A percentile compares a stretch with the other conserved stretches of the same genome.
Evolutionary conservation across 495 filamentous ascomycete species (phyloP).

Genomic region (Glutinoglossum americanum): DNA sequence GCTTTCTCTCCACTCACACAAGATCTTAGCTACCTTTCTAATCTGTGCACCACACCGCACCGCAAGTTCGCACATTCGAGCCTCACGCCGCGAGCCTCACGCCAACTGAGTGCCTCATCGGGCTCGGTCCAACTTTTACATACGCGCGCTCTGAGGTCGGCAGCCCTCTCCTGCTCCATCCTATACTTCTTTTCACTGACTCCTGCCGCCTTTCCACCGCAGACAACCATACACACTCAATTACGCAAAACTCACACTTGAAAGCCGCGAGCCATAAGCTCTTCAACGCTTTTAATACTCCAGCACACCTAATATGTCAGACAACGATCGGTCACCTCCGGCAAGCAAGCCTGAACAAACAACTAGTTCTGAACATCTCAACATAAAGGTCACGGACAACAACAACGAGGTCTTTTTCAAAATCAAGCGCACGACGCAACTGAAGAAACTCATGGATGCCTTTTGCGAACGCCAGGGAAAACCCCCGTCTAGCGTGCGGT

Average conservation of each 20-base stretch:
- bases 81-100: neutral
- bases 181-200: neutral
- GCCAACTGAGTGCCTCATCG: neutral
- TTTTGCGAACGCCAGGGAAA: conserved; percentile 97
- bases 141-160: neutral
- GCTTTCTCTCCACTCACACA: too few species aligned
- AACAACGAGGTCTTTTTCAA: conserved; percentile 99
- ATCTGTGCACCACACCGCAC: neutral
- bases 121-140: neutral
- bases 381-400: conserved; percentile 99
- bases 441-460: conserved; percentile 97
- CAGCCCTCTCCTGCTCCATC: neutral
- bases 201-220: neutral
- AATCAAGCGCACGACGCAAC: conserved; percentile 89
- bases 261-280: neutral
- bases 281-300: conserved; percentile 3
- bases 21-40: neutral
- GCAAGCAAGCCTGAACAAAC: conserved; percentile 37
- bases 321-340: conserved; percentile 19
- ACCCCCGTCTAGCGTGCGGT: conserved; percentile 60
- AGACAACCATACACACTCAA: neutral
- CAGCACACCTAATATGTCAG: conserved; percentile 23
- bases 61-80: neutral
- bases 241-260: neutral
- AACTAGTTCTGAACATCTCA: conserved; percentile 57